phyloP scores from a whole-genome alignment of 2,329 filamentous ascomycete species.

The Claviceps sp. region DNA sequence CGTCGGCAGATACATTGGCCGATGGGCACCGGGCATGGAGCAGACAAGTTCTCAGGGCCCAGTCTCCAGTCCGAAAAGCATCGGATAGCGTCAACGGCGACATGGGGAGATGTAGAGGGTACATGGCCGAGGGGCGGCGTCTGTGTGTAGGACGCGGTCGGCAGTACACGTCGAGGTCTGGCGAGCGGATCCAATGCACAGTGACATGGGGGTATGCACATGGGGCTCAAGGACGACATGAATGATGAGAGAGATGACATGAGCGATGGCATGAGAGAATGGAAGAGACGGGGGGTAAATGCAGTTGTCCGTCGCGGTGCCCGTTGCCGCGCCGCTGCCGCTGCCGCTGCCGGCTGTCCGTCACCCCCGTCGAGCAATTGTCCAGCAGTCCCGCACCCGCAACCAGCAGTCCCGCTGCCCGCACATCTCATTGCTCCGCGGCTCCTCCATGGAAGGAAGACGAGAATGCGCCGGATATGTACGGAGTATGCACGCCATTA shows the following conservation, averaged over 20 bases:
- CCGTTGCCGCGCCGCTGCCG: background rate
- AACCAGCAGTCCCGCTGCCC: no score
- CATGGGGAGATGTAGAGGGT: background rate
- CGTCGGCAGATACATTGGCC: background rate
- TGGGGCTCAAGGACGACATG: background rate
- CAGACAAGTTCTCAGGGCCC: background rate
- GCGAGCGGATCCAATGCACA: background rate
- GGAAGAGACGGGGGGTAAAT: background rate
- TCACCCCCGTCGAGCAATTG: no score
- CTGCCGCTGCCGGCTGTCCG: no score
- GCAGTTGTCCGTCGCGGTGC: background rate
- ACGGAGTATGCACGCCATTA: no score
- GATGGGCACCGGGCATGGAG: background rate
- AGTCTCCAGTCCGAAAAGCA: conserved; percentile 1
- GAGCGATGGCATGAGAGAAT: background rate
- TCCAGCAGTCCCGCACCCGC: no score
- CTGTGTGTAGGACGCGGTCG: background rate
- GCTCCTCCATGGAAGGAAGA: no score
- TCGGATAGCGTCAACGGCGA: background rate
- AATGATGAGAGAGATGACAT: background rate
- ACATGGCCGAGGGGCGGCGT: background rate
- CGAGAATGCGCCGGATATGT: no score
- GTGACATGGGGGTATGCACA: background rate
- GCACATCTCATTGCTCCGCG: no score
- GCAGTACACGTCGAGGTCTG: background rate